phyloP scores from a whole-genome alignment of 1,284 basidiomycete genomes.

The Entoloma clypeatum region DNA sequence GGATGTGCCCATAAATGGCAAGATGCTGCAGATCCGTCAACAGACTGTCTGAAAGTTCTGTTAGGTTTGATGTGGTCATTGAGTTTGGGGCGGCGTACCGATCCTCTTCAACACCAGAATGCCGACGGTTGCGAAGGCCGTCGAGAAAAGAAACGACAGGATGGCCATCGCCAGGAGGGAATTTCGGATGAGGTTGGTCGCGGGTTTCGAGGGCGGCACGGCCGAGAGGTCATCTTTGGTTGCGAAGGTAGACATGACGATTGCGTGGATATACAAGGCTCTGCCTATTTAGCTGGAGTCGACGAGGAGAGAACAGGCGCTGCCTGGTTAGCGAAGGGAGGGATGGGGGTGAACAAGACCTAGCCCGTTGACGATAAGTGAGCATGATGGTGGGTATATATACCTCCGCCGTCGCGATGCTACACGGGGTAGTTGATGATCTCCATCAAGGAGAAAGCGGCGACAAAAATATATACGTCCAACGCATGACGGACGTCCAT shows the following conservation, averaged over 20 bases:
- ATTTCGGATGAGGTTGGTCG: conserved; percentile 11
- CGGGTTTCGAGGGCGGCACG: conserved; percentile 5
- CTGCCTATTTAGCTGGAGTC: conserved; percentile 12
- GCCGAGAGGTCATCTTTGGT: background rate
- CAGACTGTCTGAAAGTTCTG: conserved; percentile 9
- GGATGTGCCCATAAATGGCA: conserved; percentile 18
- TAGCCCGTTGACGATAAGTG: too few species aligned
- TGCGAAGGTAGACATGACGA: conserved; percentile 1
- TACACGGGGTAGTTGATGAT: too few species aligned
- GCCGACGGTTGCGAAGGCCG: conserved; percentile 13
- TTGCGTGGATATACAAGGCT: conserved; percentile 15
- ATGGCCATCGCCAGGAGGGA: conserved; percentile 6
- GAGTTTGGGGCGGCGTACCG: conserved; percentile 4
- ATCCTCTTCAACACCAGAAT: conserved; percentile 12
- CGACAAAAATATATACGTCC: too few species aligned
- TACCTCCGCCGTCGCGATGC: too few species aligned
- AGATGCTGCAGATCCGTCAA: conserved; percentile 17
- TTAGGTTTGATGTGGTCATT: background rate
- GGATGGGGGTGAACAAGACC: conserved; percentile 11
- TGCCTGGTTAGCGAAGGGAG: conserved; percentile 13
- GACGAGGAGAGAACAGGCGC: conserved; percentile 14
- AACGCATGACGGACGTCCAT: background rate
- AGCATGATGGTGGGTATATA: too few species aligned
- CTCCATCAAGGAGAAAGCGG: too few species aligned
- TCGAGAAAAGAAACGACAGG: conserved; percentile 13